Percentiles rank a stretch among this genome's conserved stretches.
Conservation (phyloP, 257 asterid genomes). For the Solanum lycopersicoides region DNA sequence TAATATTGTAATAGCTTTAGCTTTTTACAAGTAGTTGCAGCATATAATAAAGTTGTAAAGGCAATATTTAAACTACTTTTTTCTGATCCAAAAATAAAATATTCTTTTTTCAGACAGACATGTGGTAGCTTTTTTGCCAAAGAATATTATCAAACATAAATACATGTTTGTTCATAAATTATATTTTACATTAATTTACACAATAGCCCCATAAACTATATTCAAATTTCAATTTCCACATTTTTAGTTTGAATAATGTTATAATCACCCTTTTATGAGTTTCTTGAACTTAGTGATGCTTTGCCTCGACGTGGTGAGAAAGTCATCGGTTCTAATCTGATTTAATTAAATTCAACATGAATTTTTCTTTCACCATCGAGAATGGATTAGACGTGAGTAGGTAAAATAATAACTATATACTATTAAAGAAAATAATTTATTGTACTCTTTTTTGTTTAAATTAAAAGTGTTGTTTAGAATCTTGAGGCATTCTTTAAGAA, state of each 20-base stretch:
- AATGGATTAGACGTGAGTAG: neutral
- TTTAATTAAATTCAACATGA: neutral
- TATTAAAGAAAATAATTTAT: neutral
- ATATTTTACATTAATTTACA: neutral
- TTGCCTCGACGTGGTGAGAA: neutral
- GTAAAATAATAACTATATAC: neutral
- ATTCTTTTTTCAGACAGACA: neutral
- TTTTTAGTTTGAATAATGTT: neutral
- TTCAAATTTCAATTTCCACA: neutral
- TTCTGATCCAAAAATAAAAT: neutral
- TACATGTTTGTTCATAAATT: neutral
- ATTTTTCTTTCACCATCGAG: neutral
- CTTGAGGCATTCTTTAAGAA: neutral
- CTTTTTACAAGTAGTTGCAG: neutral
- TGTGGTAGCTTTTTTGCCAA: neutral
- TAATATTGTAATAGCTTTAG: neutral
- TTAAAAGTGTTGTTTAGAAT: neutral
- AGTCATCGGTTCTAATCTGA: neutral
- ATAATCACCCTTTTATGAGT: neutral
- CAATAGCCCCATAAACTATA: neutral
- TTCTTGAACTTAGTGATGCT: neutral
- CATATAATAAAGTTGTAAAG: constrained; percentile 46
- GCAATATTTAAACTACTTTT: neutral
- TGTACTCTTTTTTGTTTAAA: fast-evolving
- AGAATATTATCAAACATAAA: neutral